Conservation (phyloP, 495 filamentous ascomycete species). For the Astrocystis sublimbata region DNA sequence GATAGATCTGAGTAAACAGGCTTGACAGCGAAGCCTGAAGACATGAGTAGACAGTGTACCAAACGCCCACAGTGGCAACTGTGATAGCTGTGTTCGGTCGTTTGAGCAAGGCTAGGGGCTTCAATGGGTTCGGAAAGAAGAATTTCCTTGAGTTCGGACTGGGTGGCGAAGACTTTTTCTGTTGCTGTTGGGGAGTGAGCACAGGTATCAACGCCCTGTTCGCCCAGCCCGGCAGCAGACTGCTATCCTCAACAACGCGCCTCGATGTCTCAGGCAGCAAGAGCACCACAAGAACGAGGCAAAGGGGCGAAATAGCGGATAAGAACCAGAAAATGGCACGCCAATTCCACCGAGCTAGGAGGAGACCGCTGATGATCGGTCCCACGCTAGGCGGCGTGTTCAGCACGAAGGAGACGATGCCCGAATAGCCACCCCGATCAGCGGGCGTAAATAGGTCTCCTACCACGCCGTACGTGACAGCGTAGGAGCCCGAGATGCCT, state of each 20-base stretch:
- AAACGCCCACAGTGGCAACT: background rate
- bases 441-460: background rate
- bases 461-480: background rate
- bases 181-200: background rate
- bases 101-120: background rate
- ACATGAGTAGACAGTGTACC: background rate
- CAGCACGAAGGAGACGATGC: background rate
- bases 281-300: background rate
- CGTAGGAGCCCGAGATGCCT: background rate
- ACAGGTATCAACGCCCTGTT: background rate
- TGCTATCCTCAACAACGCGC: constrained; percentile 18
- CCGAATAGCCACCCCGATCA: background rate
- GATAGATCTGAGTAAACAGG: background rate
- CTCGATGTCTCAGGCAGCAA: constrained; percentile 11
- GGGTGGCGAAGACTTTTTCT: background rate
- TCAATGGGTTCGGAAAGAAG: background rate
- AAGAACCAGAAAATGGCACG: background rate
- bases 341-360: background rate
- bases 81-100: background rate
- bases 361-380: background rate
- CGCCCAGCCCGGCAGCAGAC: background rate
- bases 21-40: background rate
- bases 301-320: background rate
- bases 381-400: background rate
- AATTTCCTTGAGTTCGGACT: background rate